Evolutionary conservation across 805 yeast genomes (phyloP).

Genomic region (Cephaloascus albidus): DNA sequence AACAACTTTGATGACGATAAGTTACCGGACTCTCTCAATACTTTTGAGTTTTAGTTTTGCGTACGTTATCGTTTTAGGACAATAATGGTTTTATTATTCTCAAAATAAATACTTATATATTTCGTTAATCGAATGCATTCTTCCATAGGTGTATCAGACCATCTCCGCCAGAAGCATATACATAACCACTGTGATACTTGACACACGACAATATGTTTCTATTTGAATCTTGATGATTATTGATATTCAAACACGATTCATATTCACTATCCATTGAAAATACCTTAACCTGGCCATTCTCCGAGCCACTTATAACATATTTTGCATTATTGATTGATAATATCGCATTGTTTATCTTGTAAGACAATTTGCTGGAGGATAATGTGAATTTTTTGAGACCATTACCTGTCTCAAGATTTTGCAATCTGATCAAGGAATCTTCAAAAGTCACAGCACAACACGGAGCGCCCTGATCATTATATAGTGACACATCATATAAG

Average conservation of each 20-base stretch:
- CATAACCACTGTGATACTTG: slow-evolving; percentile 4
- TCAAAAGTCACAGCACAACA: not conserved
- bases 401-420: not conserved
- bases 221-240: not conserved
- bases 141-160: slow-evolving; percentile 16
- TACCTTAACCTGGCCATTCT: slow-evolving; percentile 9
- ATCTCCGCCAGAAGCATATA: slow-evolving; percentile 11
- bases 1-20: too few species aligned
- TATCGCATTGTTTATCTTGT: slow-evolving; percentile 6
- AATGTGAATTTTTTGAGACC: not conserved
- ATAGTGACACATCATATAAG: slow-evolving; percentile 2
- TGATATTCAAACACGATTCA: not conserved
- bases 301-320: slow-evolving; percentile 10
- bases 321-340: not conserved
- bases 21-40: too few species aligned
- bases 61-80: not conserved
- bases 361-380: slow-evolving; percentile 1
- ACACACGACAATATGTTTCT: slow-evolving; percentile 4
- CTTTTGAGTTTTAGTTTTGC: not conserved
- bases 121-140: slow-evolving; percentile 2
- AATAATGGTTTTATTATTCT: not conserved
- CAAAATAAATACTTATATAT: not conserved
- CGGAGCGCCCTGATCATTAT: not conserved
- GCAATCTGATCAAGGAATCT: not conserved
- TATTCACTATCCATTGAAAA: slow-evolving; percentile 4